Conservation (phyloP, 2,329 filamentous ascomycete species). For the Ilyonectria mors-panacis region DNA sequence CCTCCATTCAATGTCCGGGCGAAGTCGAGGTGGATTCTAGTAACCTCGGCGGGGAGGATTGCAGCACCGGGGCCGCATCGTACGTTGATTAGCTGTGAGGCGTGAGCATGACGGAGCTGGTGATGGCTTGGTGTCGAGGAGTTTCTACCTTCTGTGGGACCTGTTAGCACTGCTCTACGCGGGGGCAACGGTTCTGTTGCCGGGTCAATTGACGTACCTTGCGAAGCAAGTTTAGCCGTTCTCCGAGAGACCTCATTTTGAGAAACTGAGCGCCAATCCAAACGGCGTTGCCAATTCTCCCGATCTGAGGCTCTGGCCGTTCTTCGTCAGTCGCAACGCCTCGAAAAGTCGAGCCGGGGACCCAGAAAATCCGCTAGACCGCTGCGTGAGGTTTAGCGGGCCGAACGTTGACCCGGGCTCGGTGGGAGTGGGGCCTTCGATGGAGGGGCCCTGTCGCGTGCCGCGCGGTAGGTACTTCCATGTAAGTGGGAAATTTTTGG, state of each 20-base stretch:
- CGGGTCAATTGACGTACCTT: constrained; percentile 68
- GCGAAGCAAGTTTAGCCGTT: constrained; percentile 82
- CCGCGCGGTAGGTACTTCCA: constrained; percentile 4
- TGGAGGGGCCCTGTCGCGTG: constrained; percentile 29
- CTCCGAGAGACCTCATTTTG: constrained; percentile 66
- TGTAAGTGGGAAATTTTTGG: constrained; percentile 46
- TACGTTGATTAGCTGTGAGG: constrained; percentile 77
- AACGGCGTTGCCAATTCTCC: constrained; percentile 36
- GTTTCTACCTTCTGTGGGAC: constrained; percentile 59
- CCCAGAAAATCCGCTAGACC: constrained; percentile 49
- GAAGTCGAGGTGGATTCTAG: constrained; percentile 83
- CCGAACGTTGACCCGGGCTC: constrained; percentile 49
- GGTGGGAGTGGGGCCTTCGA: constrained; percentile 33
- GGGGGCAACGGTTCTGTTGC: neutral
- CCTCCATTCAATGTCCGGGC: constrained; percentile 73
- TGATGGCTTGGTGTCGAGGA: constrained; percentile 30
- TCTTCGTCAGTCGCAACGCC: constrained; percentile 34
- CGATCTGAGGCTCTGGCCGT: constrained; percentile 29
- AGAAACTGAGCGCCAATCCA: constrained; percentile 33
- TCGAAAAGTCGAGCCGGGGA: constrained; percentile 47
- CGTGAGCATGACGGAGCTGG: constrained; percentile 46
- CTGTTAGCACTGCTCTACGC: constrained; percentile 38
- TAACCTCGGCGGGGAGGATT: constrained; percentile 82
- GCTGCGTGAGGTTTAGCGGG: constrained; percentile 44
- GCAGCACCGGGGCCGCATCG: constrained; percentile 88